These are phyloP conservation scores for Ilex asprella DNA, from an alignment of 257 asterid species.

Conservation along the genomic window DNA sequence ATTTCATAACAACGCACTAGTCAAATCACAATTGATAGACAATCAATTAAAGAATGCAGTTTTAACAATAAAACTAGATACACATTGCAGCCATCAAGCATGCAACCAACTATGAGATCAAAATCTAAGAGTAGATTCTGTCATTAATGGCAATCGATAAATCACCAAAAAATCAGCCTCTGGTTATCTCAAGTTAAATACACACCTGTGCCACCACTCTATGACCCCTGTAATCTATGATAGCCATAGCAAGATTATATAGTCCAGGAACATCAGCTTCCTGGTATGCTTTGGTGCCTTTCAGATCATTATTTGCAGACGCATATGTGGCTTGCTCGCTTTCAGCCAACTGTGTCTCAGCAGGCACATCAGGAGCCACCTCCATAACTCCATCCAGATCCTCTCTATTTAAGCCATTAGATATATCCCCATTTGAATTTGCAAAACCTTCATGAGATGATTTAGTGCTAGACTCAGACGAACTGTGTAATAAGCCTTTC, in stretches of 20 bases:
- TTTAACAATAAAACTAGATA: not conserved
- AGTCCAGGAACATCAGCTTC: slow-evolving; percentile 93
- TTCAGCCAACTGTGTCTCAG: slow-evolving; percentile 74
- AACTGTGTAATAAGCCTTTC: slow-evolving; percentile 22
- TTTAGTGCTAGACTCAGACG: slow-evolving; percentile 30
- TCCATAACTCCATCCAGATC: slow-evolving; percentile 28
- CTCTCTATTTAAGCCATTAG: slow-evolving; percentile 29
- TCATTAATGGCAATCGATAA: no score
- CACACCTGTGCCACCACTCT: slow-evolving; percentile 95
- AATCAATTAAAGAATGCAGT: not conserved
- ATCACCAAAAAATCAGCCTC: not conserved
- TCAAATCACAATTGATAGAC: not conserved
- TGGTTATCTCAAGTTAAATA: not conserved
- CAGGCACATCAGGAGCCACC: slow-evolving; percentile 40
- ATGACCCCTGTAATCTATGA: slow-evolving; percentile 95
- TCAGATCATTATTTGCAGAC: slow-evolving; percentile 92
- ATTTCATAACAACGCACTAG: no score
- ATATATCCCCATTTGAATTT: slow-evolving; percentile 26
- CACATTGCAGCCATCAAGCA: not conserved
- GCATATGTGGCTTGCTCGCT: slow-evolving; percentile 99
- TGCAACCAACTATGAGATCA: not conserved
- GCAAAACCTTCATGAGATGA: slow-evolving; percentile 23
- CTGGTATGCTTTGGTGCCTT: slow-evolving; percentile 95
- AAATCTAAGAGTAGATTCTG: no score
- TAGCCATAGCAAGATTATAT: slow-evolving; percentile 93